Evolutionary conservation across 805 yeast species (phyloP).

Genomic region (Lachancea quebecensis): DNA sequence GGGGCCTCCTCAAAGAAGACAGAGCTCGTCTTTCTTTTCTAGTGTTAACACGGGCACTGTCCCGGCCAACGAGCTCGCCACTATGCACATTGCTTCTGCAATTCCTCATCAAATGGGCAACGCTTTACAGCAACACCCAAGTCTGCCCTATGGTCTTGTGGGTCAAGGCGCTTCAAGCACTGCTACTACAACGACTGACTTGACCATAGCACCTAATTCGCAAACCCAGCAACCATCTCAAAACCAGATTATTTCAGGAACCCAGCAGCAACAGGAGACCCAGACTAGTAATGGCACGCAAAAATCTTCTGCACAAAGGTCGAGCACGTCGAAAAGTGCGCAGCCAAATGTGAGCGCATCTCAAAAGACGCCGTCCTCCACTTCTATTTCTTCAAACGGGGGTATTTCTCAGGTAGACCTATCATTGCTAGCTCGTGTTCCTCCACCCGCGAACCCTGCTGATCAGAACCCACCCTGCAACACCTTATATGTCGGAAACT

Average conservation of each 20-base stretch:
- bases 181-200: slow-evolving; percentile 3
- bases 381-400: slow-evolving; percentile 23
- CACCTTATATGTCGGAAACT: slow-evolving; percentile 91
- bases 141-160: slow-evolving; percentile 31
- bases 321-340: slow-evolving; percentile 15
- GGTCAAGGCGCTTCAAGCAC: slow-evolving; percentile 9
- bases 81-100: slow-evolving; percentile 17
- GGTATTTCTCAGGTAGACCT: slow-evolving; percentile 47
- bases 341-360: slow-evolving; percentile 11
- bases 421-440: slow-evolving; percentile 68
- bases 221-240: slow-evolving; percentile 25
- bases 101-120: slow-evolving; percentile 7
- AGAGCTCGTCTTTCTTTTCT: slow-evolving; percentile 24
- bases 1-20: slow-evolving; percentile 22
- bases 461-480: slow-evolving; percentile 99
- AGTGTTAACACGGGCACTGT: slow-evolving; percentile 10
- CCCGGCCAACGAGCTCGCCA: slow-evolving; percentile 14
- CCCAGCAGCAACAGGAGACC: slow-evolving; percentile 16
- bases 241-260: slow-evolving; percentile 9
- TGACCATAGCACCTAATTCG: slow-evolving; percentile 21
- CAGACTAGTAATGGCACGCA: slow-evolving; percentile 16
- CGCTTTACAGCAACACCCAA: slow-evolving; percentile 28
- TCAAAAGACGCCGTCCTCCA: slow-evolving; percentile 24
- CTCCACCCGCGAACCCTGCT: slow-evolving; percentile 95
- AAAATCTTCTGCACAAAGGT: slow-evolving; percentile 13